phyloP scores from a whole-genome alignment of 441 rosid species.

The Arabidopsis lyrata region DNA sequence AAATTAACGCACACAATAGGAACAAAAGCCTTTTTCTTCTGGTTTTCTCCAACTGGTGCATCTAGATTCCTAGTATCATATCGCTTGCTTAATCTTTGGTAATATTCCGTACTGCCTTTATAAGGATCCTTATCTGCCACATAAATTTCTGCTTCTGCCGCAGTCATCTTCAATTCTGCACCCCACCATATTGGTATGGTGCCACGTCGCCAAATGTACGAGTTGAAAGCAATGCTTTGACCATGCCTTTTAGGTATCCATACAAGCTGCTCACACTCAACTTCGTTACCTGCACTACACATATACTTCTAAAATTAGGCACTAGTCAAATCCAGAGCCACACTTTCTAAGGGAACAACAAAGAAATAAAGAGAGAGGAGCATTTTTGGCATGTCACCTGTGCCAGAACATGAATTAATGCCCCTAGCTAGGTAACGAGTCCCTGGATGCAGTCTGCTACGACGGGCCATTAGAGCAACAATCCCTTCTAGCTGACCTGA shows the following conservation, averaged over 20 bases:
- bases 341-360: conserved; percentile 17
- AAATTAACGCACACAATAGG: conserved; percentile 88
- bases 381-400: conserved; percentile 61
- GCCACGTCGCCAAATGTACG: conserved; percentile 95
- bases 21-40: conserved; percentile 75
- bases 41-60: conserved; percentile 63
- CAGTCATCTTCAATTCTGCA: conserved; percentile 91
- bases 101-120: conserved; percentile 89
- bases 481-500: conserved; percentile 90
- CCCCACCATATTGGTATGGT: conserved; percentile 99
- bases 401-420: conserved; percentile 93
- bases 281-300: conserved; percentile 88
- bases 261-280: conserved; percentile 97
- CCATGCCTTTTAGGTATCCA: conserved; percentile 86
- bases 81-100: conserved; percentile 84
- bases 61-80: conserved; percentile 80
- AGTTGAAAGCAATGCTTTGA: conserved; percentile 86
- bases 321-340: conserved; percentile 36
- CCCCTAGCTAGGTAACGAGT: conserved; percentile 99
- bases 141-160: conserved; percentile 98
- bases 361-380: not conserved
- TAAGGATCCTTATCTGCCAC: conserved; percentile 89
- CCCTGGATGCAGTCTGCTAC: conserved; percentile 98
- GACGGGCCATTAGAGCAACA: conserved; percentile 93
- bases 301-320: conserved; percentile 48